Conservation (phyloP, 176 grass and related monocot genomes). For the Pontederia paniculata region DNA sequence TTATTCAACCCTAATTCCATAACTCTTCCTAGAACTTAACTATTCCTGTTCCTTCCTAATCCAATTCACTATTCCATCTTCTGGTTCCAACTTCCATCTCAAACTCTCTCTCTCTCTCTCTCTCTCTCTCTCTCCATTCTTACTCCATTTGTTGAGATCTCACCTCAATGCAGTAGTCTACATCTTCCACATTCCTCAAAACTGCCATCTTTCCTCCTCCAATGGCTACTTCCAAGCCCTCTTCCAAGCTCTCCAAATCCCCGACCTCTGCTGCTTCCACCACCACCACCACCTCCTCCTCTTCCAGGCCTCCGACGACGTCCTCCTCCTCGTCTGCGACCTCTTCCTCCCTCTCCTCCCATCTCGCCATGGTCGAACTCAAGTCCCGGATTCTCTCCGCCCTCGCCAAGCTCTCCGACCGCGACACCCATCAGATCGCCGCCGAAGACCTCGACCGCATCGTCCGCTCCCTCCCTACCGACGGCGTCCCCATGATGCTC, state of each 20-base stretch:
- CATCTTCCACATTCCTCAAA: background rate
- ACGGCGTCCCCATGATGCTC: slow-evolving; percentile 77
- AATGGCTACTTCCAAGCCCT: slow-evolving; percentile 49
- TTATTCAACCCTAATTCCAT: no score
- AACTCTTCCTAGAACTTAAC: no score
- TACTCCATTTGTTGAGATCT: background rate
- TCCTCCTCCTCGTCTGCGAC: background rate
- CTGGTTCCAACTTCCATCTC: background rate
- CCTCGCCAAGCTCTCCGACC: slow-evolving; percentile 80
- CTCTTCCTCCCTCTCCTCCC: slow-evolving; percentile 25
- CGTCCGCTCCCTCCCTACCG: slow-evolving; percentile 54
- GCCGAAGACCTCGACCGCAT: slow-evolving; percentile 78
- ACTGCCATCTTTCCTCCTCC: background rate
- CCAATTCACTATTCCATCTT: background rate
- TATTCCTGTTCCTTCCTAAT: no score
- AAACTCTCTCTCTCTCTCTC: background rate
- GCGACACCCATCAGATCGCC: slow-evolving; percentile 92
- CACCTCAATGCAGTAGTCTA: background rate
- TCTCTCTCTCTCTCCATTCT: background rate
- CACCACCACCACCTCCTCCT: background rate
- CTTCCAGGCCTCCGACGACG: background rate
- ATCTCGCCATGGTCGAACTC: slow-evolving; percentile 81
- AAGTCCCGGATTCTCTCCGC: slow-evolving; percentile 70
- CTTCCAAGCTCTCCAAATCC: slow-evolving; percentile 23
- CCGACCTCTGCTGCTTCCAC: slow-evolving; percentile 16